Evolutionary conservation across 805 yeast species (phyloP), one percentile per base, ranked within the genome.

Genomic region (Komagataella populi): DNA sequence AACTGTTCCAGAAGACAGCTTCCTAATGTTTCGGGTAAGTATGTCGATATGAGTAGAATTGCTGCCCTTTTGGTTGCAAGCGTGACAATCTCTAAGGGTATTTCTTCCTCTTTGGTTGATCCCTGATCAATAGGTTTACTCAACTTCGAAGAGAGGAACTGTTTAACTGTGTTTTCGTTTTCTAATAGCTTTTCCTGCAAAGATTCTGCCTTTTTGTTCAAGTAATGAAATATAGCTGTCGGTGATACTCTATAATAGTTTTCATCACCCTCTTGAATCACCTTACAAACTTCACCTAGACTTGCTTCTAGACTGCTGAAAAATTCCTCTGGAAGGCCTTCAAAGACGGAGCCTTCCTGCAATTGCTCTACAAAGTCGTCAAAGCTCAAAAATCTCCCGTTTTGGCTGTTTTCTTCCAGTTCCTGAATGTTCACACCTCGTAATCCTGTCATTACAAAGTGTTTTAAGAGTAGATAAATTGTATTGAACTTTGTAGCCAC

Each of bases 21-120:
- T 48, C 65, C 62, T 46, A 72, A 60, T n/a, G 53, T 55, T 3
- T 56, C 50, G 17, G 63, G 60, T 1, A 77, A 63, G 54, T 71
- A 72, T 2, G 77, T 71, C 2, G 78, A 71, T 5, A 81, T 54
- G 24, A 81, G 61, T 23, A 75, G 72, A 3, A 81, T 63, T 5
- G 83, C 62, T 50, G 71, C 63, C 51, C 68, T 69, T 14, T 64
- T 60, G 17, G 70, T 63, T 16, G 72, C 65, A 2, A 69, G 58
- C 3, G 60, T 54, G n/a, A 71, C 56, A 1, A 74, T 65, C 6
- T 66, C 63, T 2, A 55, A 56, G 2, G 76, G 70, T 2, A 30
- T 46, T 10, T 46, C 46, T 17, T 17, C 47, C 20, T 23, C 45
- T 23, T 18, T 24, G 14, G n/a, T 10, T 4, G 39, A 30, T 12